phyloP scores from a whole-genome alignment of 2,329 filamentous ascomycete genomes.

The Fusarium paranaense region DNA sequence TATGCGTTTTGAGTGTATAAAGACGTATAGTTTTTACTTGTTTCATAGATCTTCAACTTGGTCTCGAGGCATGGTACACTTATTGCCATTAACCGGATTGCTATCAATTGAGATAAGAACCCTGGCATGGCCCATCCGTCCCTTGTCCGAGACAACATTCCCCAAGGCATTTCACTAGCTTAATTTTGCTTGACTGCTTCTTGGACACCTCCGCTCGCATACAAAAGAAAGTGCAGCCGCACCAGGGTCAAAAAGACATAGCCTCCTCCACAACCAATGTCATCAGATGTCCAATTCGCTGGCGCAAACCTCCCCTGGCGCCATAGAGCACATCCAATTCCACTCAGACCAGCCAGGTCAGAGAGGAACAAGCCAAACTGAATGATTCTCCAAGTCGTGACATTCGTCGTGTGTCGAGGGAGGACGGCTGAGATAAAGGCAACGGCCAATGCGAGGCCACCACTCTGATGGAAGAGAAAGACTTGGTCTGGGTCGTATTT shows the following conservation, averaged over 20 bases:
- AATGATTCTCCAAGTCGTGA: slow-evolving; percentile 8
- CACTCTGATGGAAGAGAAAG: slow-evolving; percentile 20
- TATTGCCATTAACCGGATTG: background rate
- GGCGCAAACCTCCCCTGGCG: slow-evolving; percentile 1
- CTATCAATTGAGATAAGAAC: background rate
- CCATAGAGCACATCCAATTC: background rate
- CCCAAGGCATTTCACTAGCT: background rate
- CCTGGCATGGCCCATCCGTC: background rate
- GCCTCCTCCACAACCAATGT: slow-evolving; percentile 6
- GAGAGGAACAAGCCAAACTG: slow-evolving; percentile 13
- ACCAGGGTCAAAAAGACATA: slow-evolving; percentile 17
- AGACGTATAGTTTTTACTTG: background rate
- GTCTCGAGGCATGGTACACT: background rate
- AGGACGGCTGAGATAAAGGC: slow-evolving; percentile 9
- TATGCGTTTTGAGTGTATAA: background rate
- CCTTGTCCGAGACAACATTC: background rate
- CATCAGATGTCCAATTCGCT: slow-evolving; percentile 5
- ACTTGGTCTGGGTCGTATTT: slow-evolving; percentile 8
- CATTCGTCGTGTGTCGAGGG: slow-evolving; percentile 1
- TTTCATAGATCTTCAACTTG: background rate
- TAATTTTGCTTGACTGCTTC: background rate
- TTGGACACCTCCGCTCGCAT: background rate
- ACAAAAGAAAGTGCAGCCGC: slow-evolving; percentile 1
- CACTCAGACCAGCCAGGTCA: slow-evolving; percentile 11
- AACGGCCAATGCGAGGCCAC: slow-evolving; percentile 10